Percentiles rank a stretch among this genome's conserved stretches.
Evolutionary conservation across 2,329 filamentous ascomycete species (phyloP).

Genomic region (Microascus cirrosus): DNA sequence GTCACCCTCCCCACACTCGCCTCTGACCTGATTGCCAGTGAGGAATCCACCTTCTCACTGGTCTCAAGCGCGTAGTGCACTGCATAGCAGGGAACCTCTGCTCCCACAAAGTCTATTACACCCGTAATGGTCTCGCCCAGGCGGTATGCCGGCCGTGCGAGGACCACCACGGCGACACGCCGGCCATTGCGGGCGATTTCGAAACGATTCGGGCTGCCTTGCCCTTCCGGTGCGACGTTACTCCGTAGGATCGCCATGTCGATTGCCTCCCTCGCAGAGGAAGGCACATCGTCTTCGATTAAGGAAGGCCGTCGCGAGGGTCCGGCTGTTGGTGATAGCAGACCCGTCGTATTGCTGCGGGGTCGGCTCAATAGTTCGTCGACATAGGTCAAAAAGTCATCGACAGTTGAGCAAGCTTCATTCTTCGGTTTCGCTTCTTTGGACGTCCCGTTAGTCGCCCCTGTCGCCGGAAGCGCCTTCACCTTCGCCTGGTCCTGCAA

Average conservation of each 20-base stretch:
- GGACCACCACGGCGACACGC: slow-evolving; percentile 80
- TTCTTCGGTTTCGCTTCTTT: background rate
- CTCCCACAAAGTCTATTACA: slow-evolving; percentile 70
- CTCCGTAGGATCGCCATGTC: slow-evolving; percentile 83
- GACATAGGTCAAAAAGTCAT: slow-evolving; percentile 67
- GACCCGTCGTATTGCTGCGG: slow-evolving; percentile 41
- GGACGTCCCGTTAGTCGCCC: slow-evolving; percentile 9
- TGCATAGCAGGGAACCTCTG: slow-evolving; percentile 74
- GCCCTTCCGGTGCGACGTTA: slow-evolving; percentile 54
- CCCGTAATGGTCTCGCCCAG: slow-evolving; percentile 80
- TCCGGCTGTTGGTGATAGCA: slow-evolving; percentile 61
- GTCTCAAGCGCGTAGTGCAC: slow-evolving; percentile 79
- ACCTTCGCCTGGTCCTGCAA: slow-evolving; percentile 72
- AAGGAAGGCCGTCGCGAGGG: slow-evolving; percentile 42
- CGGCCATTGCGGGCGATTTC: slow-evolving; percentile 89
- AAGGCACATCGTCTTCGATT: slow-evolving; percentile 35
- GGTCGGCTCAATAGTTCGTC: slow-evolving; percentile 59
- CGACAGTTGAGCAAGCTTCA: slow-evolving; percentile 15
- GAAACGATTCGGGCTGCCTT: slow-evolving; percentile 82
- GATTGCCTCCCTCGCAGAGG: slow-evolving; percentile 72
- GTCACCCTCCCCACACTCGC: slow-evolving; percentile 82
- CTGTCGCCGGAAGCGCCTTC: slow-evolving; percentile 30
- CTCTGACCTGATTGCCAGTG: slow-evolving; percentile 72
- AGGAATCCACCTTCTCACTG: slow-evolving; percentile 68
- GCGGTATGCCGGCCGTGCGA: slow-evolving; percentile 79